These are phyloP conservation scores for Kuraishia cidri DNA, from an alignment of 805 yeast genomes.

Conservation along the genomic window DNA sequence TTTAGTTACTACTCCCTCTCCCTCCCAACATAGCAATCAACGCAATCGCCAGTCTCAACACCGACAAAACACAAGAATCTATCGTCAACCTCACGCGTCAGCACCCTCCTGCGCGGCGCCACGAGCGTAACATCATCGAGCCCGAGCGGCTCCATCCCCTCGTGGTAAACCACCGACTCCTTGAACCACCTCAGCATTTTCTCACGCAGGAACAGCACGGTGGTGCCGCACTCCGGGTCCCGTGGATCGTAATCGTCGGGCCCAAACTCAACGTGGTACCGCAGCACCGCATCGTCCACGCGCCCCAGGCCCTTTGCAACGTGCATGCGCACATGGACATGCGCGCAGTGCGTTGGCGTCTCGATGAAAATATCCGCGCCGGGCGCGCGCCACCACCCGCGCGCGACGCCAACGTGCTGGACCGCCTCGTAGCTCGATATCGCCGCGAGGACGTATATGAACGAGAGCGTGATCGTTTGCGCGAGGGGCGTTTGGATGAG, in stretches of 20 bases:
- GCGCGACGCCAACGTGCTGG: slow-evolving; percentile 10
- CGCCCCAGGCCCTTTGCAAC: slow-evolving; percentile 15
- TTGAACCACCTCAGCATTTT: slow-evolving; percentile 49
- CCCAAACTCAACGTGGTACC: slow-evolving; percentile 68
- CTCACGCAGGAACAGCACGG: slow-evolving; percentile 49
- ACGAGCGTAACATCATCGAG: no score
- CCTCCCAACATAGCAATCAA: no score
- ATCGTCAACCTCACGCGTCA: no score
- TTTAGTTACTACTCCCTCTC: no score
- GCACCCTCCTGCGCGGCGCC: no score
- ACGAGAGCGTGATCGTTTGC: slow-evolving; percentile 12
- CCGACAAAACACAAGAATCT: slow-evolving; percentile 40
- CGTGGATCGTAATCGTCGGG: slow-evolving; percentile 68
- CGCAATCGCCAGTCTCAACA: slow-evolving; percentile 43
- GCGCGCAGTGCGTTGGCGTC: slow-evolving; percentile 74
- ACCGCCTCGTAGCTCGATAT: slow-evolving; percentile 14
- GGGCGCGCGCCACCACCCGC: slow-evolving; percentile 20
- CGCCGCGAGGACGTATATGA: slow-evolving; percentile 12
- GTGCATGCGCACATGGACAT: slow-evolving; percentile 48
- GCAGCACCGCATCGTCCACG: slow-evolving; percentile 16
- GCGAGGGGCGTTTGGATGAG: slow-evolving; percentile 13
- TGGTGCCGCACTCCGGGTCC: slow-evolving; percentile 64
- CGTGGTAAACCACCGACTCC: slow-evolving; percentile 25
- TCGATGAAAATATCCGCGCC: slow-evolving; percentile 54
- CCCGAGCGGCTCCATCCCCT: slow-evolving; percentile 17